These are phyloP conservation scores for Colletotrichum shisoi DNA, from an alignment of 2,329 filamentous ascomycete species.

Conservation along the genomic window DNA sequence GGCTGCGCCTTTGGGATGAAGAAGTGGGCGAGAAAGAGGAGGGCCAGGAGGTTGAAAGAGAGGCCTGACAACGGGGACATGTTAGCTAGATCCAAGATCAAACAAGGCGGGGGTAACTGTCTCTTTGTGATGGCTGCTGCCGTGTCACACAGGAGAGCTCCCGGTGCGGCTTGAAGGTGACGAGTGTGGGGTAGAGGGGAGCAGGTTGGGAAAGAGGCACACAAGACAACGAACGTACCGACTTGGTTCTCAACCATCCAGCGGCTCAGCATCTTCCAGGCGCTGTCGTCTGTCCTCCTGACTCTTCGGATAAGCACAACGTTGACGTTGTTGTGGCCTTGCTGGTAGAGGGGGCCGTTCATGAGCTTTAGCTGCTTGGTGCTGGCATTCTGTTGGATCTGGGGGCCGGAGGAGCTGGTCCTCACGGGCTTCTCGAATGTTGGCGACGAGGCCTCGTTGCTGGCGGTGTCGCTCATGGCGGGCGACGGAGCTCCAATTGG, in stretches of 20 bases:
- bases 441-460: constrained; percentile 29
- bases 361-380: constrained; percentile 49
- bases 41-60: constrained; percentile 82
- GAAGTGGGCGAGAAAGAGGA: constrained; percentile 81
- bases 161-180: constrained; percentile 15
- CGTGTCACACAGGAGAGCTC: constrained; percentile 20
- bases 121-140: constrained; percentile 8
- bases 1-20: constrained; percentile 81
- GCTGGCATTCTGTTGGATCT: constrained; percentile 35
- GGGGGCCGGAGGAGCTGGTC: constrained; percentile 14
- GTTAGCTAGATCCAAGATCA: constrained; percentile 41
- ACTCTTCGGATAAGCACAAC: constrained; percentile 64
- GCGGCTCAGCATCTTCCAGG: constrained; percentile 66
- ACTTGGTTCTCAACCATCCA: constrained; percentile 83
- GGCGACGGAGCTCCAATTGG: constrained; percentile 29
- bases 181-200: constrained; percentile 3
- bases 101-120: background rate
- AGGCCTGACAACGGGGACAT: constrained; percentile 61
- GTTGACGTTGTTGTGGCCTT: constrained; percentile 58
- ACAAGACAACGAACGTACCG: constrained; percentile 63
- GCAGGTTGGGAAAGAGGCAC: background rate
- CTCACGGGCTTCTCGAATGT: constrained; percentile 23
- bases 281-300: constrained; percentile 69
- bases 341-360: constrained; percentile 67
- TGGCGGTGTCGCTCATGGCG: constrained; percentile 37